These are phyloP conservation scores for Plasmodium inui DNA, from an alignment of 169 alveolate species.

Conservation along the genomic window DNA sequence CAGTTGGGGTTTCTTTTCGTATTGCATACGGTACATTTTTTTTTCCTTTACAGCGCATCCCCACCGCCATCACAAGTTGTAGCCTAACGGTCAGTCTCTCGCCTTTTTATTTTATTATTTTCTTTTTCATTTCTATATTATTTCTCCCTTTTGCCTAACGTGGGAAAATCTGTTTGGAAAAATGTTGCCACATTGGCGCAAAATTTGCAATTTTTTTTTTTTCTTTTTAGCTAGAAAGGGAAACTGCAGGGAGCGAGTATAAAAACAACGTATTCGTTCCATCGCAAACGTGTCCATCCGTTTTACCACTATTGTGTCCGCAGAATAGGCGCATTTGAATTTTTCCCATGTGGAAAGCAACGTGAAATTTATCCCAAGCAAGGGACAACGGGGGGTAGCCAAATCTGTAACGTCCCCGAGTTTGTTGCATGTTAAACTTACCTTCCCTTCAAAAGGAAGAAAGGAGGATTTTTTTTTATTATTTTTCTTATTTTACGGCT, in stretches of 20 bases:
- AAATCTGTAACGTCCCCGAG: not conserved
- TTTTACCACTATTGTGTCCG: not conserved
- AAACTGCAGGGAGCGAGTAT: not conserved
- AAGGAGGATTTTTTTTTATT: not conserved
- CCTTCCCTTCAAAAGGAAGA: not conserved
- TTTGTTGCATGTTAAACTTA: not conserved
- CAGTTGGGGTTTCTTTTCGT: not conserved
- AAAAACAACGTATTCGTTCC: not conserved
- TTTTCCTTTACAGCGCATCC: too few relatives aligned
- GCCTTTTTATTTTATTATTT: too few relatives aligned
- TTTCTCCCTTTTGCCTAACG: not conserved
- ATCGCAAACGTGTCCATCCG: not conserved
- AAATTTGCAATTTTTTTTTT: too few relatives aligned
- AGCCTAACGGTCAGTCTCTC: too few relatives aligned
- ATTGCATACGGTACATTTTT: not conserved
- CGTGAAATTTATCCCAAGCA: not conserved
- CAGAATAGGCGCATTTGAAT: not conserved
- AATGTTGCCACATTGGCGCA: not conserved
- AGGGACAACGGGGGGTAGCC: not conserved
- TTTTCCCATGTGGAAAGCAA: not conserved
- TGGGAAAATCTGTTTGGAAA: not conserved
- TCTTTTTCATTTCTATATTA: too few relatives aligned
- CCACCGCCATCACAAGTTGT: too few relatives aligned
- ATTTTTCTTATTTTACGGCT: not conserved
- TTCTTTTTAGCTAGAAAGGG: not conserved